Evolutionary conservation across 2,329 filamentous ascomycete genomes (phyloP), one percentile per base, ranked within the genome.

Genomic region (Botrytis medusae): DNA sequence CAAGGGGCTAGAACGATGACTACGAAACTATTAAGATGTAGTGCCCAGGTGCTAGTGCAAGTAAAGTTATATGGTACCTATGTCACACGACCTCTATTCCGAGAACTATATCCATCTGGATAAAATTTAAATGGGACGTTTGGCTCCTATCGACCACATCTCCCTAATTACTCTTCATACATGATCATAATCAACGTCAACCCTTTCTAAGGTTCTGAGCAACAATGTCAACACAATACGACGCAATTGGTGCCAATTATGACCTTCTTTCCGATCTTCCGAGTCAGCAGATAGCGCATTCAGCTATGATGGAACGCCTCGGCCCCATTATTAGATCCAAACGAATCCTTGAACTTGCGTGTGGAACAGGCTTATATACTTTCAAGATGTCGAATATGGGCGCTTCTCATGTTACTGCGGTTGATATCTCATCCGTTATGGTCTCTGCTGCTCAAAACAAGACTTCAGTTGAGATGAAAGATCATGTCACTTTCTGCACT

Each of bases 151-250:
- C 62, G 5, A 32, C 18, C 25, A 25, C n/a, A n/a, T n/a, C 10
- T 34, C n/a, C 9, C 16, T 29, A 14, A 25, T 12, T 14, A 1
- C 44, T 64, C 29, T 18, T 22, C 2, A 42, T 46, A 25, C 40
- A 32, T 9, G 9, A 37, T 6, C 12, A 14, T 2, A 14, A 51
- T 14, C 0, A 14, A 14, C 4, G 5, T 51, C 62, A 29, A 12
- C 22, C 32, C 25, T 20, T n/a, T 4, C 10, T 22, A 40, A 68
- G 20, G 6, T 32, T 29, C 4, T 22, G 18, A 8, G 40, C 18
- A 9, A 20, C 9, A 42, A 69, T 69, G 67, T 44, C 67, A n/a
- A 57, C 67, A 29, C 67, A 69, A 46, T 69, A 69, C 34, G 67
- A 69, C 20, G 22, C n/a, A 3, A 69, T 69, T n/a, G 51, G 67